Base-by-base conservation (phyloP, 2,329 filamentous ascomycete genomes). In the Cladophialophora immunda region DNA sequence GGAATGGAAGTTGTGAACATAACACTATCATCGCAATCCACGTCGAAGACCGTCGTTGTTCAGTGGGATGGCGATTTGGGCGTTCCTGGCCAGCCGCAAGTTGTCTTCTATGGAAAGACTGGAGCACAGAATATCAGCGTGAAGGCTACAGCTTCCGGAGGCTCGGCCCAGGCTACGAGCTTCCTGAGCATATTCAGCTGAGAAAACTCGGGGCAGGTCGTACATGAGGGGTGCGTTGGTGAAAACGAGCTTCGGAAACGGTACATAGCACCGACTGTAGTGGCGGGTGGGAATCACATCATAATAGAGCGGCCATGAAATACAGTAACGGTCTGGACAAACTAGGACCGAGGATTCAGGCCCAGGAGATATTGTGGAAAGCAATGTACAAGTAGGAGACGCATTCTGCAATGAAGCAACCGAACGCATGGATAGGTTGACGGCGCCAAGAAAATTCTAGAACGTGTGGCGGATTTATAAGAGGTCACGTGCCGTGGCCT, bases 361-460 rank as follows among this genome's bases (percentile, higher is more conserved):
- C n/a, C n/a, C n/a, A n/a, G n/a, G n/a, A n/a, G n/a, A n/a, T n/a
- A n/a, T n/a, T n/a, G n/a, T n/a, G n/a, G n/a, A n/a, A n/a, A n/a
- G n/a, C 32, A 36, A 36, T 11, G 32, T 36, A 36, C 32, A 36
- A 1, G 8, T n/a, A n/a, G n/a, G n/a, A 34, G 4, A 34, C 13
- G 32, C 32, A 7, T 19, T 9, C 4, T 22, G 17, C n/a, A n/a
- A 45, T 45, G 17, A 19, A 19, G n/a, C 38, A n/a, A 45, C 38
- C 19, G n/a, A 45, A n/a, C 38, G 17, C 38, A 17, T 19, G 38
- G n/a, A n/a, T n/a, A 45, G 22, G 11, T 6, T 27, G 11, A 22
- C 45, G 13, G 41, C 22, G 58, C 58, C 58, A 61, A 61, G 58
- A 61, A 61, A 61, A 27, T 61, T 61, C 58, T 61, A 34, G 58